Evolutionary conservation across 129 eudicot species (phyloP), one percentile per base, ranked within the genome.

Genomic region (Erigeron canadensis): DNA sequence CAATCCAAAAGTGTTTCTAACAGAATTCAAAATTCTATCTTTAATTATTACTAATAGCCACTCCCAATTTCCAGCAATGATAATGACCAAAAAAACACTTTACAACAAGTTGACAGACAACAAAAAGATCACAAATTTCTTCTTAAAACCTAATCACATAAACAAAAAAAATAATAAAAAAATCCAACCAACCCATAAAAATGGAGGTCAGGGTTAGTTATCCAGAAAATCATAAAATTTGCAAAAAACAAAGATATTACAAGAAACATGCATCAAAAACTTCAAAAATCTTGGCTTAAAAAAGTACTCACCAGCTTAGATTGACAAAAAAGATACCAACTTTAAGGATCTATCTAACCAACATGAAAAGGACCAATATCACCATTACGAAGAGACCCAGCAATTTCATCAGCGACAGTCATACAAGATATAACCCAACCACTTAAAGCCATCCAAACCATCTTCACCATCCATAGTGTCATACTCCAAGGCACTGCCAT

Each of bases 391-490:
- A 91, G 78, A 5, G 96, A 83, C 39, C 57, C 51, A 46, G 97
- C 97, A 73, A 91, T 84, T 70, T 89, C 94, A 84, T 91, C 96
- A 70, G 97, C 96, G 60, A 91, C 81, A 74, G 77, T 74, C 53
- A 88, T 82, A 71, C 90, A 86, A 39, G 97, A 84, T 55, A 85
- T 39, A 5, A 91, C 84, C 94, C 96, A 88, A 50, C 86, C 84
- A 77, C 69, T 65, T 7, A 91, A 18, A 42, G 91, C 83, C 71
- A 70, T 15, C 90, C 90, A 91, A 42, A 88, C 76, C 91, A 86
- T 86, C 45, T 80, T 81, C 11, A 84, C 90, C 80, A 86, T 67
- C 85, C 89, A 84, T 37, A 83, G 45, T 37, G 89, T 79, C 72
- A 66, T 38, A 67, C 80, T 79, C 94, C 91, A 91, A 13, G 83